Evolutionary conservation across 1,284 basidiomycete species (phyloP).

Genomic region (Moesziomyces parantarcticus): DNA sequence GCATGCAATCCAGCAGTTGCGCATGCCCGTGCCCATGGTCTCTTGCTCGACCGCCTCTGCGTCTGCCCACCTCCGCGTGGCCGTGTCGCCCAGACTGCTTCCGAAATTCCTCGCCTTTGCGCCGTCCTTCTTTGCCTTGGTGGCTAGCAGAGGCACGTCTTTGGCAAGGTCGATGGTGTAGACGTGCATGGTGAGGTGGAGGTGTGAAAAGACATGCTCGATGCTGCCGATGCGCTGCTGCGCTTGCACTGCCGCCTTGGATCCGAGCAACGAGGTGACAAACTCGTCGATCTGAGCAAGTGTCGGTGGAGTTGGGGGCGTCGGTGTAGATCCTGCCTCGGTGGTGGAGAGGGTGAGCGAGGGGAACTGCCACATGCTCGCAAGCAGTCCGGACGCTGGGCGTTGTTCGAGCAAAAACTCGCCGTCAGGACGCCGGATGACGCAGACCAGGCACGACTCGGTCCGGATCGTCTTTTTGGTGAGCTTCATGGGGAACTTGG

Average conservation of each 20-base stretch:
- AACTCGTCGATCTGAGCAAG: slow-evolving; percentile 8
- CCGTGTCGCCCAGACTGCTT: slow-evolving; percentile 12
- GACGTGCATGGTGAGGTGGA: slow-evolving; percentile 86
- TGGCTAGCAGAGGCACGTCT: background rate
- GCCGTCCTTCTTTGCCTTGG: background rate
- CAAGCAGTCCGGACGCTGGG: slow-evolving; percentile 44
- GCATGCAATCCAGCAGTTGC: slow-evolving; percentile 43
- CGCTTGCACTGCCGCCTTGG: background rate
- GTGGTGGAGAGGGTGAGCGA: slow-evolving; percentile 44
- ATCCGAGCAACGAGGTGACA: slow-evolving; percentile 11
- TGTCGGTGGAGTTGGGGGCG: background rate
- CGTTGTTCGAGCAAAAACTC: slow-evolving; percentile 42
- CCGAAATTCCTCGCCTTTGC: slow-evolving; percentile 43
- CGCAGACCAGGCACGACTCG: slow-evolving; percentile 85
- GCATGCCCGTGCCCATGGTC: slow-evolving; percentile 58
- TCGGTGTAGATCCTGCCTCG: slow-evolving; percentile 6
- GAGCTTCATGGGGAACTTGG: slow-evolving; percentile 85
- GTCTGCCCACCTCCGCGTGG: slow-evolving; percentile 34
- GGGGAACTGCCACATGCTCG: slow-evolving; percentile 65
- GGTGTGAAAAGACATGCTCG: slow-evolving; percentile 87
- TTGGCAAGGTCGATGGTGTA: slow-evolving; percentile 62
- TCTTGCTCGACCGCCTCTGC: slow-evolving; percentile 42
- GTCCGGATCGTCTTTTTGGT: slow-evolving; percentile 84
- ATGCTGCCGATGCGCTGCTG: slow-evolving; percentile 69
- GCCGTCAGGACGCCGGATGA: slow-evolving; percentile 70